A percentile compares a stretch with the other conserved stretches of the same genome.
phyloP scores from a whole-genome alignment of 805 yeast species.

The Lipomyces spencermartinsiae region DNA sequence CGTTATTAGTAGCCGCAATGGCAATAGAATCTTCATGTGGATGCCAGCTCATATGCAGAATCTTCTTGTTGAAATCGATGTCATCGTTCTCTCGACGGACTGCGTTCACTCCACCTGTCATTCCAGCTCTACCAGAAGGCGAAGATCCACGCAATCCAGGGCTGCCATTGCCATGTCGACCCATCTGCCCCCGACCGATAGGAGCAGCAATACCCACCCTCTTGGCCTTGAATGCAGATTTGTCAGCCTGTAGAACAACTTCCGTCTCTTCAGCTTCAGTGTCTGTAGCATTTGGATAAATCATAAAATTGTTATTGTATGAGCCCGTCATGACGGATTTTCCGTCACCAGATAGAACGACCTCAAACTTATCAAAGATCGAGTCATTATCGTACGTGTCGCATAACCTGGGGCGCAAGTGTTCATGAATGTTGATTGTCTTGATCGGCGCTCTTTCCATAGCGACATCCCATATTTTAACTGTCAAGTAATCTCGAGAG shows the following conservation, averaged over 20 bases:
- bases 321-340: constrained; percentile 95
- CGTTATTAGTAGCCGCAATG: constrained; percentile 96
- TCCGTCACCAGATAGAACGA: constrained; percentile 91
- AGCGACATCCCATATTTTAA: constrained; percentile 96
- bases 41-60: constrained; percentile 97
- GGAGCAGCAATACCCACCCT: constrained; percentile 56
- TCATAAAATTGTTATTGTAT: constrained; percentile 95
- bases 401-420: constrained; percentile 87
- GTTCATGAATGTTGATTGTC: constrained; percentile 95
- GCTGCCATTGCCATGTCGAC: constrained; percentile 45
- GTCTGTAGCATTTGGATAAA: constrained; percentile 71
- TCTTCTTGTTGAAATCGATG: constrained; percentile 92
- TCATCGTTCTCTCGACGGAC: constrained; percentile 69
- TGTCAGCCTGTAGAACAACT: constrained; percentile 94
- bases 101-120: constrained; percentile 49
- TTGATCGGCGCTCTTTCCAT: constrained; percentile 96
- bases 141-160: constrained; percentile 35
- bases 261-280: constrained; percentile 56
- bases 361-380: constrained; percentile 97
- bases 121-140: constrained; percentile 42
- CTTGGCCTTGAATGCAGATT: constrained; percentile 89
- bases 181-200: constrained; percentile 49
- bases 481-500: constrained; percentile 96
- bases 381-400: constrained; percentile 99
- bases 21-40: constrained; percentile 96